A percentile compares a stretch with the other conserved stretches of the same genome.
phyloP scores from a whole-genome alignment of 129 eudicot species.

The Kitagawia praeruptora region DNA sequence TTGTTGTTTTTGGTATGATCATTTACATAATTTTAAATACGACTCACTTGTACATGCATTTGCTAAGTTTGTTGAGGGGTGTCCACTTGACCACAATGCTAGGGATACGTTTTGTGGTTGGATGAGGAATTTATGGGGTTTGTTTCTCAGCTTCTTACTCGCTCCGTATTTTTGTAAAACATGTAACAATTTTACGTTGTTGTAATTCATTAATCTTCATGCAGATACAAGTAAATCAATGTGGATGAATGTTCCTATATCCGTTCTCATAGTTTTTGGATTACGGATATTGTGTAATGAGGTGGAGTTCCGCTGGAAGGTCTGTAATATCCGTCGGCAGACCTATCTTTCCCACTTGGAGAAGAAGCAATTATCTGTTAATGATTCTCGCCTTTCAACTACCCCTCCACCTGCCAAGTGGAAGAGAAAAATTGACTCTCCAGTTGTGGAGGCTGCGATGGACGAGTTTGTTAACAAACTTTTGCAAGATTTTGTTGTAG shows the following conservation, averaged over 20 bases:
- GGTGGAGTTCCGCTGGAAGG: slow-evolving; percentile 83
- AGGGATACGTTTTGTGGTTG: background rate
- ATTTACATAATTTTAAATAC: too few species aligned
- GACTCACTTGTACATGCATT: too few species aligned
- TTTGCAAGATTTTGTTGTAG: slow-evolving; percentile 79
- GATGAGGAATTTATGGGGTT: background rate
- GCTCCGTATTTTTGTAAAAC: background rate
- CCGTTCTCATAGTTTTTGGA: slow-evolving; percentile 62
- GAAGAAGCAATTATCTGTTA: slow-evolving; percentile 77
- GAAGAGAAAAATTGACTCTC: slow-evolving; percentile 88
- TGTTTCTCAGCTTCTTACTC: background rate
- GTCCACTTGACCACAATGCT: background rate
- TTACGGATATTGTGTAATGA: slow-evolving; percentile 52
- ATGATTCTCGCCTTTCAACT: slow-evolving; percentile 75
- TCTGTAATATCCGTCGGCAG: slow-evolving; percentile 25
- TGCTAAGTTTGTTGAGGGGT: background rate
- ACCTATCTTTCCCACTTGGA: slow-evolving; percentile 69
- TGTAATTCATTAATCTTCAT: slow-evolving; percentile 15
- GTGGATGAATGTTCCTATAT: slow-evolving; percentile 93
- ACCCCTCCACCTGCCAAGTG: slow-evolving; percentile 62
- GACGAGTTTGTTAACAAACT: slow-evolving; percentile 71
- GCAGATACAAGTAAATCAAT: slow-evolving; percentile 98
- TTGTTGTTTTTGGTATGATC: background rate
- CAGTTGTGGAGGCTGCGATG: slow-evolving; percentile 75
- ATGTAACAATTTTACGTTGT: background rate